phyloP scores from a whole-genome alignment of 2,329 filamentous ascomycete species.

The Cytospora piceicola region DNA sequence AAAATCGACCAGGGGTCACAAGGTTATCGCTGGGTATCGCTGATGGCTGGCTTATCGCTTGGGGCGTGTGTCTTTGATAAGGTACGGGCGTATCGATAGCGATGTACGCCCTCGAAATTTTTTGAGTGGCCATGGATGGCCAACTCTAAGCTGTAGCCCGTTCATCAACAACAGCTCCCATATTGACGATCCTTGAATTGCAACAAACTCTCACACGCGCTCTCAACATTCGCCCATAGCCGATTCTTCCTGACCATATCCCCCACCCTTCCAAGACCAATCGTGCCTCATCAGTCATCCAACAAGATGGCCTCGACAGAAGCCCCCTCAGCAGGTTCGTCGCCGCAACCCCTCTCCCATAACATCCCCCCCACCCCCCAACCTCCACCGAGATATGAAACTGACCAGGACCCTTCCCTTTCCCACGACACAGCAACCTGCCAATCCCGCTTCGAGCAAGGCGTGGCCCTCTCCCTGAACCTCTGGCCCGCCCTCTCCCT shows the following conservation, averaged over 20 bases:
- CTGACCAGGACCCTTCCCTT: not conserved
- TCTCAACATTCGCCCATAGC: not conserved
- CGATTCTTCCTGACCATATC: not conserved
- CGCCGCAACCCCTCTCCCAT: not conserved
- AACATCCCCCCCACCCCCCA: not conserved
- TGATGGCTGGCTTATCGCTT: too few species aligned
- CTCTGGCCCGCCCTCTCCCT: conserved; percentile 88
- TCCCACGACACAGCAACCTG: conserved; percentile 50
- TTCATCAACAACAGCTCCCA: not conserved
- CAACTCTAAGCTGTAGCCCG: not conserved
- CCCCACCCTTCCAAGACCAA: not conserved
- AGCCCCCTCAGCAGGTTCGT: conserved; percentile 24
- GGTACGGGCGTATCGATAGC: not conserved
- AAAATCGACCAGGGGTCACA: not conserved
- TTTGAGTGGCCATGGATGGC: not conserved
- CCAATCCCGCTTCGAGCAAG: conserved; percentile 78
- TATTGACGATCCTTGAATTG: not conserved
- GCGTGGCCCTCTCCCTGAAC: conserved; percentile 81
- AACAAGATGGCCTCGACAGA: conserved; percentile 23
- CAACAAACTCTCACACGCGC: not conserved
- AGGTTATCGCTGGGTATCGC: not conserved
- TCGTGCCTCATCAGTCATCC: not conserved
- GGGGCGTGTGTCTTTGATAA: not conserved
- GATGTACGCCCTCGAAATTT: not conserved
- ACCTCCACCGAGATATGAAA: not conserved